phyloP scores from a whole-genome alignment of 306 rosid genomes.

The Medicago lupulina region DNA sequence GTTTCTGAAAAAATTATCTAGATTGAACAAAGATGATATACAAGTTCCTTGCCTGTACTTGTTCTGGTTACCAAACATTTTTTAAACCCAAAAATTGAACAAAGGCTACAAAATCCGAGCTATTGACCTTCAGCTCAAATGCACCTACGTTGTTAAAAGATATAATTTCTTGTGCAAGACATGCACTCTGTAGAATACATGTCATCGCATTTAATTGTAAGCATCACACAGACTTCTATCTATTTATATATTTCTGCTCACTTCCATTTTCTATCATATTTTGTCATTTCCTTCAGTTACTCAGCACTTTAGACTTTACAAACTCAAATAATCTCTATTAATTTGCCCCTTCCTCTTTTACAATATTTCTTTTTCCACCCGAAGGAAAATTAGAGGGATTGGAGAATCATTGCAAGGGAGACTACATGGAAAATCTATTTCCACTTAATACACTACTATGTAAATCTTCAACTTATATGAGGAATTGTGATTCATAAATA shows the following conservation, averaged over 20 bases:
- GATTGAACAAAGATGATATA: too few species aligned
- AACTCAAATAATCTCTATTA: conserved; percentile 6
- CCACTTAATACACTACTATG: neutral
- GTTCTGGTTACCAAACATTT: conserved; percentile 20
- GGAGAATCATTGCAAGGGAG: conserved; percentile 1
- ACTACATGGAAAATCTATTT: conserved; percentile 13
- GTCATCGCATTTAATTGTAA: neutral
- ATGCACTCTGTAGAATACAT: neutral
- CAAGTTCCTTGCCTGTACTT: conserved; percentile 18
- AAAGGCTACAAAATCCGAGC: neutral
- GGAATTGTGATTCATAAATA: conserved; percentile 27
- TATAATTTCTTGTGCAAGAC: conserved; percentile 11
- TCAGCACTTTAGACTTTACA: conserved; percentile 7
- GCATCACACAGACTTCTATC: conserved; percentile 10
- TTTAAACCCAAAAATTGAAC: conserved; percentile 12
- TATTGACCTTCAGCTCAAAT: conserved; percentile 15
- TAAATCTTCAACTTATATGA: conserved; percentile 19
- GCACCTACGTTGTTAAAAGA: conserved; percentile 9
- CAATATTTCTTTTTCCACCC: conserved; percentile 14
- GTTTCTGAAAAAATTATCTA: neutral
- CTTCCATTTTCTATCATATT: conserved; percentile 6
- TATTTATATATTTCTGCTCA: conserved; percentile 4
- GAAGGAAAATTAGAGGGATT: neutral
- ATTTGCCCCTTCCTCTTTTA: conserved; percentile 17
- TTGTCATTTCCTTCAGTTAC: conserved; percentile 12